A percentile compares a stretch with the other conserved stretches of the same genome.
Conservation (phyloP, 352 stramenopile species). For the Thalassiosira hispida region DNA sequence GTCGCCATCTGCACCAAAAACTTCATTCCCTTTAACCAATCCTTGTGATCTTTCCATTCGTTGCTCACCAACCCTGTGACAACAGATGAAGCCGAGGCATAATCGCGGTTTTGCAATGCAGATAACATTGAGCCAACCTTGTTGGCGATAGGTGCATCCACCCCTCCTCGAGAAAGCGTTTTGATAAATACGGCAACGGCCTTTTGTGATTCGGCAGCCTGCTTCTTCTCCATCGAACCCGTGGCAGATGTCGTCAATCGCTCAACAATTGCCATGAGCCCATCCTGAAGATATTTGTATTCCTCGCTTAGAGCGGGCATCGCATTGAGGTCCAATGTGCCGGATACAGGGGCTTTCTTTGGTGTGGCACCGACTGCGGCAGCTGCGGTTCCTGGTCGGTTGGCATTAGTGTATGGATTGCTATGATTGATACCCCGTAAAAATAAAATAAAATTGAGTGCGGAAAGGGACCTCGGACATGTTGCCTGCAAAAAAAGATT, state of each 20-base stretch:
- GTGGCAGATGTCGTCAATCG: constrained; percentile 52
- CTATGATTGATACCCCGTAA: constrained; percentile 32
- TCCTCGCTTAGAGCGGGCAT: constrained; percentile 65
- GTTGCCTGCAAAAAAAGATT: too few species aligned
- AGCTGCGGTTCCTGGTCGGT: constrained; percentile 70
- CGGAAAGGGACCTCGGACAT: too few species aligned
- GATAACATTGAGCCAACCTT: constrained; percentile 71
- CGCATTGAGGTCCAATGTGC: constrained; percentile 59
- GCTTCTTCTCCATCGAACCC: constrained; percentile 78
- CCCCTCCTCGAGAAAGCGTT: constrained; percentile 70
- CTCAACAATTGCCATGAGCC: constrained; percentile 69
- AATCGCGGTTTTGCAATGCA: constrained; percentile 73
- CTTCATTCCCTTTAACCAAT: constrained; percentile 97
- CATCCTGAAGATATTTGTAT: constrained; percentile 72
- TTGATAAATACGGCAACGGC: constrained; percentile 81
- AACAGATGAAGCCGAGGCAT: constrained; percentile 76
- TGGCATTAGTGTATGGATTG: constrained; percentile 76
- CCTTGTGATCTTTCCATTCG: constrained; percentile 96
- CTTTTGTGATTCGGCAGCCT: constrained; percentile 83
- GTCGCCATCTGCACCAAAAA: constrained; percentile 92
- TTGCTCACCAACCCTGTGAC: constrained; percentile 91
- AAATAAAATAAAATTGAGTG: too few species aligned
- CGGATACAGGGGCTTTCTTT: constrained; percentile 72
- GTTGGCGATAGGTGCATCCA: constrained; percentile 69
- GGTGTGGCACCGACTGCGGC: constrained; percentile 34